A percentile compares a stretch with the other conserved stretches of the same genome.
Conservation (phyloP, 2,329 filamentous ascomycete genomes). For the Colletotrichum plurivorum region DNA sequence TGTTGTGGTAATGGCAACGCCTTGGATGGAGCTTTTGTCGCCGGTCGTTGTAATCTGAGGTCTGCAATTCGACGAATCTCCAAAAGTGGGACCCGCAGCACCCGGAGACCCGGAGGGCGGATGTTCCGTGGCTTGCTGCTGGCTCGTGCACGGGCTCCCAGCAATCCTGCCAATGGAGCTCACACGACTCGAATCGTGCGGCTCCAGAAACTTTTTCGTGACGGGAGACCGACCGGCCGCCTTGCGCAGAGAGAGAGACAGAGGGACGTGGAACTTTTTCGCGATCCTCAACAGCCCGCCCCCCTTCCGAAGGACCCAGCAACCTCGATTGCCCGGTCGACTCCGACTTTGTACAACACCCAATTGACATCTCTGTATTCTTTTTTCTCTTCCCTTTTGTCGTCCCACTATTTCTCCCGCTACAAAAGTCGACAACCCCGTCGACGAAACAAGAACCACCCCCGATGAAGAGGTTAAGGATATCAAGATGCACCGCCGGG, state of each 20-base stretch:
- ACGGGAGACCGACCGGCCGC: constrained; percentile 35
- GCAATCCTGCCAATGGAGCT: constrained; percentile 42
- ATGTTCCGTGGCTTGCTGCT: constrained; percentile 26
- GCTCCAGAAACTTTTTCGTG: constrained; percentile 54
- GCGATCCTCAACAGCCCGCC: constrained; percentile 11
- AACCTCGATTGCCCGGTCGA: constrained; percentile 54
- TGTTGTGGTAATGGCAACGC: constrained; percentile 38
- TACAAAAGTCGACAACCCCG: constrained; percentile 14
- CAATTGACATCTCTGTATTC: constrained; percentile 23
- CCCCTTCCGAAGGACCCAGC: constrained; percentile 40
- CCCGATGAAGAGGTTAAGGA: constrained; percentile 60
- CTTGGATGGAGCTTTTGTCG: constrained; percentile 28
- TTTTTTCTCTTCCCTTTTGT: constrained; percentile 7
- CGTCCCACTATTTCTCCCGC: neutral
- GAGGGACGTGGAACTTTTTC: constrained; percentile 35
- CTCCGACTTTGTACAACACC: constrained; percentile 26
- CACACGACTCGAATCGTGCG: constrained; percentile 51
- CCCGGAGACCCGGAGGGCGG: constrained; percentile 29
- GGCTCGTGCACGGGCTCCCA: constrained; percentile 32
- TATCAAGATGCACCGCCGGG: constrained; percentile 55
- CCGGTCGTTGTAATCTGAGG: constrained; percentile 34
- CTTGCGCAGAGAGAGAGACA: constrained; percentile 17
- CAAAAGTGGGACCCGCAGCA: constrained; percentile 25
- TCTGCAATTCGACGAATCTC: constrained; percentile 23
- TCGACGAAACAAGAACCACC: neutral